Conservation (phyloP, 495 filamentous ascomycete genomes). For the Neurospora cerealis region DNA sequence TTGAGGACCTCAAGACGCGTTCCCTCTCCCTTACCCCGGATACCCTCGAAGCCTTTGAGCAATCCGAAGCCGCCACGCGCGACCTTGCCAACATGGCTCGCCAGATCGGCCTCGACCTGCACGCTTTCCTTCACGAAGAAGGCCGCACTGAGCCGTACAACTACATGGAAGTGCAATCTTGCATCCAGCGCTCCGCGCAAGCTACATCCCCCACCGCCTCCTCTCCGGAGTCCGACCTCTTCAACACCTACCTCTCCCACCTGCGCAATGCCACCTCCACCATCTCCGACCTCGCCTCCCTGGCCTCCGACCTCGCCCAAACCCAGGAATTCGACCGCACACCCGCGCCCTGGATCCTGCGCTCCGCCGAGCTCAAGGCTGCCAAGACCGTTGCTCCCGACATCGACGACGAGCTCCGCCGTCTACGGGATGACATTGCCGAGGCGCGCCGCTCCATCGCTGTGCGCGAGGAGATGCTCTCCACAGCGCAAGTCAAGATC, state of each 20-base stretch:
- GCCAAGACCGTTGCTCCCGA: conserved; percentile 70
- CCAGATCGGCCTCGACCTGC: conserved; percentile 54
- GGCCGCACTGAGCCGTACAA: conserved; percentile 58
- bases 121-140: conserved; percentile 59
- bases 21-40: conserved; percentile 63
- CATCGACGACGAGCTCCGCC: conserved; percentile 66
- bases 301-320: conserved; percentile 65
- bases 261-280: conserved; percentile 54
- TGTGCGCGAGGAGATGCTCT: conserved; percentile 54
- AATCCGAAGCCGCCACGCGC: conserved; percentile 51
- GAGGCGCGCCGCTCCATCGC: conserved; percentile 55
- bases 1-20: conserved; percentile 68
- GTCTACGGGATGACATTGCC: conserved; percentile 62
- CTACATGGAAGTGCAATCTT: conserved; percentile 52
- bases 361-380: conserved; percentile 64
- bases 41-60: conserved; percentile 39
- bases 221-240: conserved; percentile 47
- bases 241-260: conserved; percentile 57
- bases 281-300: conserved; percentile 60
- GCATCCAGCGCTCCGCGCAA: conserved; percentile 46
- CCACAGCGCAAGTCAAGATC: conserved; percentile 76
- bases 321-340: conserved; percentile 77
- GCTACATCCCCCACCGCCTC: conserved; percentile 16
- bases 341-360: conserved; percentile 69
- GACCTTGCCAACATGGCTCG: conserved; percentile 61